phyloP scores from a whole-genome alignment of 106 monocot species.

The Apostasia shenzhenica region DNA sequence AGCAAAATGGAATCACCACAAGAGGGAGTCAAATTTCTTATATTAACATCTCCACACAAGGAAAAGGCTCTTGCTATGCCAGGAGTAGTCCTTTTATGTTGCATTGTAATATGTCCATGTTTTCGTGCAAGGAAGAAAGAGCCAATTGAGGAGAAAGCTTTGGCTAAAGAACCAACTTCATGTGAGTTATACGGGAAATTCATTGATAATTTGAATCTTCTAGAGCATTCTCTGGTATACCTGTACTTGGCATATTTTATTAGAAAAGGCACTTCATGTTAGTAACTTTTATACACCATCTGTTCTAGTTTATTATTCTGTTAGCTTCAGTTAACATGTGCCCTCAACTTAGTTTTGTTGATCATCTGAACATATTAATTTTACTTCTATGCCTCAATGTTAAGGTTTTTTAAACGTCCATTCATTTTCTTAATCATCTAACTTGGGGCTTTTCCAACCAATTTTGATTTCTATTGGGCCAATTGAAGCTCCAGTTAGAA shows the following conservation, averaged over 20 bases:
- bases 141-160: conserved; percentile 10
- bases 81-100: conserved; percentile 33
- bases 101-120: conserved; percentile 34
- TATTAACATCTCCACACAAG: conserved; percentile 3
- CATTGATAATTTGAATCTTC: neutral
- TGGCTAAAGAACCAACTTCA: conserved; percentile 16
- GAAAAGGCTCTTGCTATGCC: conserved; percentile 25
- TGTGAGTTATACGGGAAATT: conserved; percentile 9
- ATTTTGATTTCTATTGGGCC: neutral
- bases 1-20: conserved; percentile 2
- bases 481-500: neutral
- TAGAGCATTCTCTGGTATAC: neutral
- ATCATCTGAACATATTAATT: neutral
- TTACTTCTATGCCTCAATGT: neutral
- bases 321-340: neutral
- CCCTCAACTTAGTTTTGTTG: neutral
- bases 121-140: conserved; percentile 33
- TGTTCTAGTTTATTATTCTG: neutral
- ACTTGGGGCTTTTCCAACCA: neutral
- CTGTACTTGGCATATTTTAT: no score
- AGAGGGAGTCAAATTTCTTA: conserved; percentile 7
- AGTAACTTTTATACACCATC: no score
- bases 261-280: no score
- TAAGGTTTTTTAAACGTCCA: neutral
- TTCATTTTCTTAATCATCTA: neutral